Evolutionary conservation across 257 asterid genomes (phyloP).

Genomic region (Ehretia macrophylla): DNA sequence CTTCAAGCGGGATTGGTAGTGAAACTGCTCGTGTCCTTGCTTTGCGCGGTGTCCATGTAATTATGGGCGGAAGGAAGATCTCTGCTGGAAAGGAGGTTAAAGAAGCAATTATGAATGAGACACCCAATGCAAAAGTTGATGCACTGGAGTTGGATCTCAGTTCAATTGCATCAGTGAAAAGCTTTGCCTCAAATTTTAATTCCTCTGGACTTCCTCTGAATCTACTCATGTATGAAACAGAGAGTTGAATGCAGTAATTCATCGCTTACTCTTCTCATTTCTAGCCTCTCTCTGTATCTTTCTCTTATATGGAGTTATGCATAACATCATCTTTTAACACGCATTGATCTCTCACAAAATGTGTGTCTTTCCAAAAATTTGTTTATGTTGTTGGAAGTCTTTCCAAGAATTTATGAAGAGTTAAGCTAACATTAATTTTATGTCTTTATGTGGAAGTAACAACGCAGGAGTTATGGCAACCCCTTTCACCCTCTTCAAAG

Average conservation of each 20-base stretch:
- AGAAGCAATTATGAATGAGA: conserved; percentile 33
- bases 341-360: too few relatives aligned
- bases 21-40: conserved; percentile 68
- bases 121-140: conserved; percentile 49
- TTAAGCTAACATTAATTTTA: background rate
- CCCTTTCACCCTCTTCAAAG: conserved; percentile 61
- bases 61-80: conserved; percentile 53
- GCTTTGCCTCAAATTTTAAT: conserved; percentile 40
- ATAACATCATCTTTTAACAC: background rate
- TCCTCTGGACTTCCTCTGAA: conserved; percentile 53
- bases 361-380: too few relatives aligned
- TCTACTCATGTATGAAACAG: conserved; percentile 46
- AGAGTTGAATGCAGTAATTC: background rate
- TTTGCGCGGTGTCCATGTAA: conserved; percentile 55
- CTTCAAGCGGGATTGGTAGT: conserved; percentile 64
- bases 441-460: conserved; percentile 35
- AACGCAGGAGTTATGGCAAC: conserved; percentile 81
- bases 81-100: conserved; percentile 39
- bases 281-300: background rate
- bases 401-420: background rate
- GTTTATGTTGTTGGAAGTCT: too few relatives aligned
- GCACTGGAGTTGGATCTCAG: conserved; percentile 63
- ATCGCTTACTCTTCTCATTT: background rate
- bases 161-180: conserved; percentile 42
- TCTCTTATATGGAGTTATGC: background rate